A percentile compares a stretch with the other conserved stretches of the same genome.
Evolutionary conservation across 1,139 yeast genomes (phyloP).

Genomic region (Hyphopichia buzzinii): DNA sequence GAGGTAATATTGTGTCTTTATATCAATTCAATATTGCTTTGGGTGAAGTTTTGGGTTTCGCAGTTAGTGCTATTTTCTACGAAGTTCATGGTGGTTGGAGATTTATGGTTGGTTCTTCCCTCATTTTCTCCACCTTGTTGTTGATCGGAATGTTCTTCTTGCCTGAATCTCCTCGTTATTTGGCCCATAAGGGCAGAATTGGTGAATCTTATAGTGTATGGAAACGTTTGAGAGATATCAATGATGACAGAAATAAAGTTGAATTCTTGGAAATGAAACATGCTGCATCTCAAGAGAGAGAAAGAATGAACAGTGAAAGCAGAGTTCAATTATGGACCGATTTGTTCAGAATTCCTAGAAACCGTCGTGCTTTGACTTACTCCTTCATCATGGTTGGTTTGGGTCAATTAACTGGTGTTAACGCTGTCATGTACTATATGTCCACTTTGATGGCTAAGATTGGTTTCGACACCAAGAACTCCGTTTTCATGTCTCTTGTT

Average conservation of each 20-base stretch:
- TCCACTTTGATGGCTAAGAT: conserved; percentile 49
- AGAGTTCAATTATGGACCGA: conserved; percentile 40
- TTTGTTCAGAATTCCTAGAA: conserved; percentile 50
- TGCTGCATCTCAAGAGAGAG: conserved; percentile 29
- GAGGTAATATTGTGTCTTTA: conserved; percentile 58
- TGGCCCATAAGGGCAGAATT: conserved; percentile 47
- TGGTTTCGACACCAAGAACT: conserved; percentile 41
- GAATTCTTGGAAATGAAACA: conserved; percentile 51
- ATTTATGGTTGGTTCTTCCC: conserved; percentile 57
- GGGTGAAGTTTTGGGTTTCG: conserved; percentile 59
- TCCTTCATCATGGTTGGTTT: conserved; percentile 54
- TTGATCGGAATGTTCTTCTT: conserved; percentile 46
- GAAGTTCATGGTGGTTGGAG: conserved; percentile 58
- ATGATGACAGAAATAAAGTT: conserved; percentile 33
- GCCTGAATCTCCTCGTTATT: conserved; percentile 53
- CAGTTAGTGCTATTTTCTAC: conserved; percentile 55
- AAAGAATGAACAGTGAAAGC: conserved; percentile 22
- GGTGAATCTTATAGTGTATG: conserved; percentile 58
- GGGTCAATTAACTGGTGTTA: conserved; percentile 58
- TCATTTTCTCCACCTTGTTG: conserved; percentile 52
- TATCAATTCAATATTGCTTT: conserved; percentile 59
- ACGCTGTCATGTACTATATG: conserved; percentile 57
- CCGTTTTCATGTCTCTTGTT: conserved; percentile 57
- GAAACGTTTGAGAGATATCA: conserved; percentile 50
- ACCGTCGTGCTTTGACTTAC: conserved; percentile 56